phyloP scores from a whole-genome alignment of 371 early-diverging fungal genomes.

The Choanephora cucurbitarum region DNA sequence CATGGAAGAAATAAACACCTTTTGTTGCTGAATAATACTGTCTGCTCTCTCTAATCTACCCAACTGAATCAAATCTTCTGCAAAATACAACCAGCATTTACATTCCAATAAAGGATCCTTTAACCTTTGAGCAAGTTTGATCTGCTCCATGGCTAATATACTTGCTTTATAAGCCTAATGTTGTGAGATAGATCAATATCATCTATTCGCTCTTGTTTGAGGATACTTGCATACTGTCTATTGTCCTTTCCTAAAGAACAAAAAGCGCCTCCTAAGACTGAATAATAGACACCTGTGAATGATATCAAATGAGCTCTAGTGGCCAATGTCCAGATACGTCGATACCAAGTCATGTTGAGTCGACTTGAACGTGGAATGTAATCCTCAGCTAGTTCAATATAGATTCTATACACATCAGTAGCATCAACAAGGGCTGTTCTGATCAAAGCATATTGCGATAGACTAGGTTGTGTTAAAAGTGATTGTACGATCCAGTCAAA shows the following conservation, averaged over 20 bases:
- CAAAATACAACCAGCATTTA: constrained; percentile 60
- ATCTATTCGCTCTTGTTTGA: no score
- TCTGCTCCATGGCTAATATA: constrained; percentile 46
- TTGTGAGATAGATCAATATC: no score
- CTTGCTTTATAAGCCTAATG: constrained; percentile 54
- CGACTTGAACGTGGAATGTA: background rate
- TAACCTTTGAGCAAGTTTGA: constrained; percentile 43
- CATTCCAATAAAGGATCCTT: constrained; percentile 47
- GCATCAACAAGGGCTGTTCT: no score
- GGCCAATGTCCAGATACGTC: constrained; percentile 34
- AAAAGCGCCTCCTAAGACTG: constrained; percentile 55
- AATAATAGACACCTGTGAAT: constrained; percentile 46
- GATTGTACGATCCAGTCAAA: no score
- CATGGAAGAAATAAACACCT: constrained; percentile 15
- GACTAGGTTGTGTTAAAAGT: no score
- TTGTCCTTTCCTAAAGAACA: constrained; percentile 53
- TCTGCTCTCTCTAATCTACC: constrained; percentile 32
- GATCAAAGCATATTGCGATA: no score
- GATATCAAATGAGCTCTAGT: constrained; percentile 35
- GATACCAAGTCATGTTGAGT: constrained; percentile 25
- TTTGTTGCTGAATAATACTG: constrained; percentile 36
- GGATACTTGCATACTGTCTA: constrained; percentile 34
- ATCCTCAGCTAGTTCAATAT: no score
- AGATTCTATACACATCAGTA: no score
- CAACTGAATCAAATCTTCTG: constrained; percentile 52